These are phyloP conservation scores for Xylaria sp. DNA, from an alignment of 2,329 filamentous ascomycete genomes.

Conservation along the genomic window DNA sequence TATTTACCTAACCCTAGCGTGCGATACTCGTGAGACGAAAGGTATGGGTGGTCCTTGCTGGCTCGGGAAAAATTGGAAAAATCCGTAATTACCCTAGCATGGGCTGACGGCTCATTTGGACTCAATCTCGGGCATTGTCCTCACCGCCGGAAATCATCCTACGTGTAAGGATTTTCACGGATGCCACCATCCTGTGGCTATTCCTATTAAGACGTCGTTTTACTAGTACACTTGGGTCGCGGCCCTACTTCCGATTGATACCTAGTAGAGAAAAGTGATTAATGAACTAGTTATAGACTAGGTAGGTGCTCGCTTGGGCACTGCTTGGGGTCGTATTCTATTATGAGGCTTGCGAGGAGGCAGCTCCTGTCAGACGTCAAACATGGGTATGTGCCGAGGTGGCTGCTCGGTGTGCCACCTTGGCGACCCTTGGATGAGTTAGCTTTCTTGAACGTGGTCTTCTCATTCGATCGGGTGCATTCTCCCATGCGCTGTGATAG, in stretches of 20 bases:
- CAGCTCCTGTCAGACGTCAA: neutral
- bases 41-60: slow-evolving; percentile 4
- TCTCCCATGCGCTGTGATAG: slow-evolving; percentile 21
- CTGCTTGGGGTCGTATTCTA: no score
- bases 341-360: neutral
- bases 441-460: neutral
- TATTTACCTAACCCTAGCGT: neutral
- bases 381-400: neutral
- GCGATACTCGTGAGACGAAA: neutral
- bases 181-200: neutral
- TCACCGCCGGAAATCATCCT: slow-evolving; percentile 20
- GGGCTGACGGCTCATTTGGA: neutral
- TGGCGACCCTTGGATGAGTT: neutral
- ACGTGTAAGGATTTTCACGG: neutral
- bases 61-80: neutral
- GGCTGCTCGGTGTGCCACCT: neutral
- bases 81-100: neutral
- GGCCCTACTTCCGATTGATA: slow-evolving; percentile 18
- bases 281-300: slow-evolving; percentile 5
- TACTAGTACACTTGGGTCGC: slow-evolving; percentile 1
- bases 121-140: slow-evolving; percentile 6
- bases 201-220: slow-evolving; percentile 5
- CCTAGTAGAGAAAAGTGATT: neutral
- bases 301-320: neutral
- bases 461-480: neutral